Evolutionary conservation across 768 basidiomycete genomes (phyloP).

Genomic region (Tulasnella sp.): DNA sequence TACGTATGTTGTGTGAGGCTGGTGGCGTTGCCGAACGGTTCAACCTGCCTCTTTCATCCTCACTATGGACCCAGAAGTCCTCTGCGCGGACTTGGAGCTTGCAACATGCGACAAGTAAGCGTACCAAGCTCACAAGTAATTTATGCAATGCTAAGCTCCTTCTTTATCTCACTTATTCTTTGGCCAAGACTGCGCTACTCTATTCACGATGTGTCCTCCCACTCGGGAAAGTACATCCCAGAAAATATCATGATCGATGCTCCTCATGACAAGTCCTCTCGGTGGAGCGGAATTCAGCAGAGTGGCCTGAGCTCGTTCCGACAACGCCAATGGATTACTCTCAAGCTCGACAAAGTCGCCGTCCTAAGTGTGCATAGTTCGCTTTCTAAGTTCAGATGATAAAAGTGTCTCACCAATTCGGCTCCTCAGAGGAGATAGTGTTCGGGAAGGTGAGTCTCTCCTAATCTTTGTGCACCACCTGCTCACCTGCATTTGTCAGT

Average conservation of each 20-base stretch:
- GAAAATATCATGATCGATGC: constrained; percentile 25
- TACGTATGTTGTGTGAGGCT: neutral
- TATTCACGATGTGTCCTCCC: constrained; percentile 21
- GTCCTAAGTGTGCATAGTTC: constrained; percentile 19
- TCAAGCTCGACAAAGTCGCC: constrained; percentile 20
- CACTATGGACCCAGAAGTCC: constrained; percentile 10
- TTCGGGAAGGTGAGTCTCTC: constrained; percentile 24
- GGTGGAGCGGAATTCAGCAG: constrained; percentile 30
- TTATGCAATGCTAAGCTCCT: neutral
- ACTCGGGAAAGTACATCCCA: constrained; percentile 15
- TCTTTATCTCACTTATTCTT: neutral
- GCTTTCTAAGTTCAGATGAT: neutral
- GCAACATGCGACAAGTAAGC: neutral
- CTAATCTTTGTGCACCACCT: neutral
- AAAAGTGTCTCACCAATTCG: neutral
- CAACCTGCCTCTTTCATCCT: too few species aligned
- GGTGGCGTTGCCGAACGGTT: constrained; percentile 41
- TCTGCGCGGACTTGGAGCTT: constrained; percentile 1
- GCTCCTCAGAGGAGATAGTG: neutral
- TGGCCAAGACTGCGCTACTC: neutral
- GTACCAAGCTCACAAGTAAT: neutral
- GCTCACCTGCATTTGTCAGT: neutral
- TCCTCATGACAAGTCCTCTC: constrained; percentile 19
- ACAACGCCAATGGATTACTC: constrained; percentile 28
- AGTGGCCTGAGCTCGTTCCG: neutral